A percentile compares a stretch with the other conserved stretches of the same genome.
Conservation (phyloP, 163 green algal species). For the Chlorella variabilis region DNA sequence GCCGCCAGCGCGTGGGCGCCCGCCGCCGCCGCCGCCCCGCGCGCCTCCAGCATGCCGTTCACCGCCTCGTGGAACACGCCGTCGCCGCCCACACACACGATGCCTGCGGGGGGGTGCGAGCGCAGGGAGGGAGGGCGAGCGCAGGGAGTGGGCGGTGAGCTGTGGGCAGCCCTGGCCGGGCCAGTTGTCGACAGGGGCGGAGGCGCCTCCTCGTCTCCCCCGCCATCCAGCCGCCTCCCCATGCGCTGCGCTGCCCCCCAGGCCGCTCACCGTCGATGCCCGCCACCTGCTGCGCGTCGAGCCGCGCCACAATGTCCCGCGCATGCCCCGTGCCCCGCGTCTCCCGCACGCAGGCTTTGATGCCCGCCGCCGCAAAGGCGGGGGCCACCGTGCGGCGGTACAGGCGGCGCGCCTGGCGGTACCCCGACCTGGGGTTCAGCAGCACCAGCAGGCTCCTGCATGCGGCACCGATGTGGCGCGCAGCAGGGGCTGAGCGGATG, state of each 20-base stretch:
- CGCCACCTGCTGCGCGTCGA: conserved; percentile 60
- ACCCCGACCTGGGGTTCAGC: conserved; percentile 22
- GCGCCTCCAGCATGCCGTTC: conserved; percentile 70
- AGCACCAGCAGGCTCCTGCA: conserved; percentile 33
- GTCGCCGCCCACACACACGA: conserved; percentile 84
- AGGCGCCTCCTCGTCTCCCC: no score
- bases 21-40: conserved; percentile 1
- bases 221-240: no score
- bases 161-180: no score
- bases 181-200: no score
- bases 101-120: conserved; percentile 41
- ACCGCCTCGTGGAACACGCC: conserved; percentile 87
- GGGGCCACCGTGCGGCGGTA: conserved; percentile 59
- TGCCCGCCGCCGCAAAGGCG: conserved; percentile 38
- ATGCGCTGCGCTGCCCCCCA: no score
- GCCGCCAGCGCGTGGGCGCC: conserved; percentile 15
- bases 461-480: no score
- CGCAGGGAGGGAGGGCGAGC: background rate
- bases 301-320: conserved; percentile 47
- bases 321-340: conserved; percentile 68
- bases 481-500: no score
- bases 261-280: conserved; percentile 50
- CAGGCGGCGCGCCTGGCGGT: conserved; percentile 18
- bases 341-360: conserved; percentile 58
- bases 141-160: background rate